A percentile compares a stretch with the other conserved stretches of the same genome.
Evolutionary conservation across 331 rosid genomes (phyloP).

Genomic region (Dryas integrifolia): DNA sequence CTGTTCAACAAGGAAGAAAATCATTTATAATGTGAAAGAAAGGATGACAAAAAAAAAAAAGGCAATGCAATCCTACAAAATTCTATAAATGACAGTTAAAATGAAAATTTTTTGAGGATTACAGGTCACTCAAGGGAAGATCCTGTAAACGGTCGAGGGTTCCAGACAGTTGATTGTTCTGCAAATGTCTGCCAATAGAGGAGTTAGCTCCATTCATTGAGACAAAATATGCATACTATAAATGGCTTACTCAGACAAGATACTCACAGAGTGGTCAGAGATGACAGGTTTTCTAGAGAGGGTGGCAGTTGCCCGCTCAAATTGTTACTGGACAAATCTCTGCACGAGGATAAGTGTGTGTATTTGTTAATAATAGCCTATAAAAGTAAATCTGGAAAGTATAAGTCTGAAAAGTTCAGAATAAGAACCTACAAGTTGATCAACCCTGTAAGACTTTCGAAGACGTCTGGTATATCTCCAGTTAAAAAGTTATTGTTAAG

Average conservation of each 20-base stretch:
- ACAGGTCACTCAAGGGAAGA: slow-evolving; percentile 76
- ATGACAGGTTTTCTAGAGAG: slow-evolving; percentile 49
- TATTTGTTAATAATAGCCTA: slow-evolving; percentile 19
- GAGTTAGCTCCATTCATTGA: slow-evolving; percentile 29
- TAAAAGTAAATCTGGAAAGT: background rate
- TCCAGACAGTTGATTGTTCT: slow-evolving; percentile 79
- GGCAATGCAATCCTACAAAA: slow-evolving; percentile 1
- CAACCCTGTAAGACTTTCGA: slow-evolving; percentile 48
- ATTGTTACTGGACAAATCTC: slow-evolving; percentile 80
- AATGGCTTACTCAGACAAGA: slow-evolving; percentile 26
- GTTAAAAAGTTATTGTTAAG: slow-evolving; percentile 65
- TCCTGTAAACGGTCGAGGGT: slow-evolving; percentile 70
- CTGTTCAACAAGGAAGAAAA: slow-evolving; percentile 45
- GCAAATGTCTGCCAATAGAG: slow-evolving; percentile 63
- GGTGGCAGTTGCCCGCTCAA: slow-evolving; percentile 82
- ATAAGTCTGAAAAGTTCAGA: slow-evolving; percentile 21
- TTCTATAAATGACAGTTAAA: slow-evolving; percentile 19
- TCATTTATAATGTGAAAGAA: slow-evolving; percentile 6
- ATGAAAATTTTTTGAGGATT: slow-evolving; percentile 43
- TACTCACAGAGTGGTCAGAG: slow-evolving; percentile 79
- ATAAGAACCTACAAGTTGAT: slow-evolving; percentile 68
- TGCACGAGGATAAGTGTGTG: slow-evolving; percentile 34
- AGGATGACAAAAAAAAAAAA: background rate
- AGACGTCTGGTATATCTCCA: slow-evolving; percentile 80
- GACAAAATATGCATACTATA: slow-evolving; percentile 7